These are phyloP conservation scores for Calophaca sinica DNA, from an alignment of 306 rosid genomes.

Conservation along the genomic window DNA sequence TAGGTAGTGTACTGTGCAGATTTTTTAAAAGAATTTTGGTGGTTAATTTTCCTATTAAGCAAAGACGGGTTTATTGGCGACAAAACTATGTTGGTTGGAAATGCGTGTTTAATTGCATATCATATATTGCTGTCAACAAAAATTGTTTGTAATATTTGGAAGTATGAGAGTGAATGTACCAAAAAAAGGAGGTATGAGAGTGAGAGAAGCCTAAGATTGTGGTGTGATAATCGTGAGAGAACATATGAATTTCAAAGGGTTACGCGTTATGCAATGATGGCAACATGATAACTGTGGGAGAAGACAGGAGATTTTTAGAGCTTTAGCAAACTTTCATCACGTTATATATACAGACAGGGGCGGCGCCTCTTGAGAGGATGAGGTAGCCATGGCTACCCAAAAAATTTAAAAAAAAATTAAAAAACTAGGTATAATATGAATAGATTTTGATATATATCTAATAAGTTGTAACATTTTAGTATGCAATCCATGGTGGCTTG, in stretches of 20 bases:
- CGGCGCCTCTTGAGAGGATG: no score
- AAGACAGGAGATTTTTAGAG: neutral
- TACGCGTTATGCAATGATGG: neutral
- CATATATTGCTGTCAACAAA: no score
- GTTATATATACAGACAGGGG: neutral
- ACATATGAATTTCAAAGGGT: neutral
- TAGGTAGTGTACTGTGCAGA: neutral
- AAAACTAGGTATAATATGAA: no score
- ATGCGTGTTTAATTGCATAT: neutral
- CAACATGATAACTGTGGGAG: conserved; percentile 20
- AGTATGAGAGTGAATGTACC: neutral
- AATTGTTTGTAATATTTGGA: neutral
- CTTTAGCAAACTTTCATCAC: neutral
- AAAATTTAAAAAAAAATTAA: no score
- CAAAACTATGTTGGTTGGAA: neutral
- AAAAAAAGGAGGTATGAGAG: no score
- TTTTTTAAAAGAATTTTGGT: no score
- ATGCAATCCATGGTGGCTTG: no score
- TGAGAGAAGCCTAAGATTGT: neutral
- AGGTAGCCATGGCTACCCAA: no score
- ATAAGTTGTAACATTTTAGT: no score
- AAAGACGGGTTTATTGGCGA: no score
- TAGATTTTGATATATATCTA: no score
- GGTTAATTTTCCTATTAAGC: no score
- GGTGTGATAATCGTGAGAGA: neutral